A percentile compares a stretch with the other conserved stretches of the same genome.
Evolutionary conservation across 768 basidiomycete species (phyloP).

Genomic region (Tulasnella sp.): DNA sequence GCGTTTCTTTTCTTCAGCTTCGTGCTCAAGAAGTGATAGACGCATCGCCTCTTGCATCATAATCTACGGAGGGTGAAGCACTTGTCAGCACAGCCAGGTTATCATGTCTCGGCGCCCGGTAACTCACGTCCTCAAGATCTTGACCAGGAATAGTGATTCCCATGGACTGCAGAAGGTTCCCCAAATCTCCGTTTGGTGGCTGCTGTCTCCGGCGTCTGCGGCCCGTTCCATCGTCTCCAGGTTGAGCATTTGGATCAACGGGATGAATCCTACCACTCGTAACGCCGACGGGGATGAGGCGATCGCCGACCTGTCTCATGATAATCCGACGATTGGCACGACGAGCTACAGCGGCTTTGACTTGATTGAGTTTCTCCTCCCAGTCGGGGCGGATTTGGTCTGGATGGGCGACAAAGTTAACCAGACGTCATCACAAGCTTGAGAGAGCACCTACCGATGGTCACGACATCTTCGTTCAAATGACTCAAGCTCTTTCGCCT

Average conservation of each 20-base stretch:
- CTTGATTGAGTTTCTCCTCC: slow-evolving; percentile 92
- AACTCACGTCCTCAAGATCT: slow-evolving; percentile 84
- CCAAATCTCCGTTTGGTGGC: slow-evolving; percentile 51
- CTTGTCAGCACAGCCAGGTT: slow-evolving; percentile 29
- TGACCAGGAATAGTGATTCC: slow-evolving; percentile 62
- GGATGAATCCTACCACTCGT: slow-evolving; percentile 79
- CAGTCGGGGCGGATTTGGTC: slow-evolving; percentile 98
- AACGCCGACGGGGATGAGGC: slow-evolving; percentile 94
- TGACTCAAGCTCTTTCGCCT: slow-evolving; percentile 86
- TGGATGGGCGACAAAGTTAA: slow-evolving; percentile 36
- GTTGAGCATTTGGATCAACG: slow-evolving; percentile 44
- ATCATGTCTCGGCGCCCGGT: slow-evolving; percentile 17
- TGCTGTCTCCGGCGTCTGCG: slow-evolving; percentile 53
- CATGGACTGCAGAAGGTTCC: slow-evolving; percentile 58
- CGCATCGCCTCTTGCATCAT: slow-evolving; percentile 99
- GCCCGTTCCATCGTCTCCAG: slow-evolving; percentile 45
- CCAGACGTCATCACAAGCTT: neutral
- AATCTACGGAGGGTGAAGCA: slow-evolving; percentile 49
- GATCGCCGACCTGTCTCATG: slow-evolving; percentile 97
- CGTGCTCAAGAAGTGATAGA: slow-evolving; percentile 87
- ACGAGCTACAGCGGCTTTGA: slow-evolving; percentile 92
- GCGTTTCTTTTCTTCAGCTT: slow-evolving; percentile 71
- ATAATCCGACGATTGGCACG: slow-evolving; percentile 94
- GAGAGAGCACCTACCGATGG: slow-evolving; percentile 58
- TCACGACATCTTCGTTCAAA: slow-evolving; percentile 85